Conservation (phyloP, 106 monocot species). For the Acorus calamus region DNA sequence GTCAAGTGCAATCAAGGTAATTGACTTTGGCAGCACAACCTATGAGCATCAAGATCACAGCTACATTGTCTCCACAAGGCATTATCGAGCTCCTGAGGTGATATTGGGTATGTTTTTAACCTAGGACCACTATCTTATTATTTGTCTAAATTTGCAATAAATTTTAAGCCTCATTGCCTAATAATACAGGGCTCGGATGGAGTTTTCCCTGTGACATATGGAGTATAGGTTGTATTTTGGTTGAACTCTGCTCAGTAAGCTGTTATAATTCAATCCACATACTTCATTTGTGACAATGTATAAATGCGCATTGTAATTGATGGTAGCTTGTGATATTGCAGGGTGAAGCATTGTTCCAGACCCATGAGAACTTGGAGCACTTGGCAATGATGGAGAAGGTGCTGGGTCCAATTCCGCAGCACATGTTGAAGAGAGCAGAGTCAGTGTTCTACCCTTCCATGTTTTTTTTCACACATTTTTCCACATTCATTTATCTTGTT, state of each 20-base stretch:
- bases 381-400: too few relatives aligned
- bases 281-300: background rate
- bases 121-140: background rate
- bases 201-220: constrained; percentile 27
- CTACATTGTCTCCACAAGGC: constrained; percentile 81
- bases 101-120: constrained; percentile 47
- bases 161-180: too few relatives aligned
- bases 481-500: too few relatives aligned
- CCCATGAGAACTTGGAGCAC: too few relatives aligned
- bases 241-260: constrained; percentile 25
- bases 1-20: constrained; percentile 81
- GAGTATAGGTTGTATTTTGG: constrained; percentile 26
- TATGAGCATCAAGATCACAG: constrained; percentile 42
- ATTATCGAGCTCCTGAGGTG: constrained; percentile 92
- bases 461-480: too few relatives aligned
- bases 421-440: too few relatives aligned
- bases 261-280: background rate
- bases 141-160: background rate
- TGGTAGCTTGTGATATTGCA: background rate
- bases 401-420: too few relatives aligned
- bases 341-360: too few relatives aligned
- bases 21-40: constrained; percentile 97
- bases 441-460: background rate
- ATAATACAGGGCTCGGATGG: constrained; percentile 17
- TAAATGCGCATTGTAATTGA: too few relatives aligned